phyloP scores from a whole-genome alignment of 2,329 filamentous ascomycete species.

The Colletotrichum cereale region DNA sequence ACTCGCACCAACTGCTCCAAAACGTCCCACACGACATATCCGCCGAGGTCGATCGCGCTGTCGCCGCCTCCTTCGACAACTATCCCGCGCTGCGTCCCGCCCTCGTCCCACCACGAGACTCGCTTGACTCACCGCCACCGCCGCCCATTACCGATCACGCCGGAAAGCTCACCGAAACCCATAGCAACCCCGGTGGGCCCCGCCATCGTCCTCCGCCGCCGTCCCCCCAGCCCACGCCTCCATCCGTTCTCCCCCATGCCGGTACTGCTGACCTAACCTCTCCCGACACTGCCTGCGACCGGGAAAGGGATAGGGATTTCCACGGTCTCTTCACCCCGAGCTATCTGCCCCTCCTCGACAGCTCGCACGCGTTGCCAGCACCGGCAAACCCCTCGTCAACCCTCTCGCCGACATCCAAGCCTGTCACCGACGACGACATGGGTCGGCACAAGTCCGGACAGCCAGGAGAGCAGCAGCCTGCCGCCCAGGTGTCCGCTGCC shows the following conservation, averaged over 20 bases:
- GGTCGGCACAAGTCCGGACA: constrained; percentile 25
- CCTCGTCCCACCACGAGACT: constrained; percentile 44
- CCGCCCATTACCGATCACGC: constrained; percentile 43
- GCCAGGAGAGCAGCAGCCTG: neutral
- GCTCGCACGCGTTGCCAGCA: constrained; percentile 47
- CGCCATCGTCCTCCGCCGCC: constrained; percentile 18
- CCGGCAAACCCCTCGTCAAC: constrained; percentile 41
- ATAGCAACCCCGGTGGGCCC: constrained; percentile 18
- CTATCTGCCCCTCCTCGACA: constrained; percentile 72
- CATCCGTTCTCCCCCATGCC: constrained; percentile 31
- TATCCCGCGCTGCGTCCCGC: constrained; percentile 60
- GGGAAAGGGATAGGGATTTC: constrained; percentile 70
- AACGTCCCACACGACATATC: constrained; percentile 61
- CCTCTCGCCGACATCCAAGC: constrained; percentile 40
- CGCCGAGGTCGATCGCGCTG: constrained; percentile 58
- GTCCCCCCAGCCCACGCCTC: constrained; percentile 33
- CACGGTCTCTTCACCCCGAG: constrained; percentile 73
- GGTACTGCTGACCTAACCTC: constrained; percentile 32
- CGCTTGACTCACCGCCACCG: constrained; percentile 52
- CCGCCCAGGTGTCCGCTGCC: constrained; percentile 19
- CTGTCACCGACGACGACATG: constrained; percentile 28
- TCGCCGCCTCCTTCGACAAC: constrained; percentile 58
- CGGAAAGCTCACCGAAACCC: constrained; percentile 16
- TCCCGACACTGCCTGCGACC: constrained; percentile 45
- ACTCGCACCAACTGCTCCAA: constrained; percentile 64